Evolutionary conservation across 2,329 filamentous ascomycete genomes (phyloP).

Genomic region (Trichoderma harzianum): DNA sequence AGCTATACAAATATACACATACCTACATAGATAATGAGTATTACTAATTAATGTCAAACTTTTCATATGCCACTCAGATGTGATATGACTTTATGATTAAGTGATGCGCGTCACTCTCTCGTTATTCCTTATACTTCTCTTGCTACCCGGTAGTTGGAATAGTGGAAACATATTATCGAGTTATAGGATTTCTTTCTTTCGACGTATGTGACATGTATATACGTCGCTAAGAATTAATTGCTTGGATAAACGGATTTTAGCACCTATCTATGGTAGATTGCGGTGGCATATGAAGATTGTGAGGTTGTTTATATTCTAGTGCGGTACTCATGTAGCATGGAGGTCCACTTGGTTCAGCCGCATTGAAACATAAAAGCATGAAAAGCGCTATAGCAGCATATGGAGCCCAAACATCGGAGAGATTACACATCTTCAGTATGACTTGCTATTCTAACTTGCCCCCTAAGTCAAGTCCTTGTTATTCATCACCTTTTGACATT

Average conservation of each 20-base stretch:
- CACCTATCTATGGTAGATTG: not conserved
- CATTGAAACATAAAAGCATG: not conserved
- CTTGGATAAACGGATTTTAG: too few relatives aligned
- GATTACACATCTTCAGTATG: not conserved
- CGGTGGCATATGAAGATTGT: not conserved
- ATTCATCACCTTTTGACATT: not conserved
- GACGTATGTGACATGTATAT: not conserved
- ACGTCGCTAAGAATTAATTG: not conserved
- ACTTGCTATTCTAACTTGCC: not conserved
- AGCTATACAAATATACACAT: conserved; percentile 9
- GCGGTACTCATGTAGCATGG: too few relatives aligned
- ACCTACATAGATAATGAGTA: conserved; percentile 8
- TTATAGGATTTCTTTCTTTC: not conserved
- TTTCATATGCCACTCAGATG: too few relatives aligned
- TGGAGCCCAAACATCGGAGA: not conserved
- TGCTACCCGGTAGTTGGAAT: not conserved
- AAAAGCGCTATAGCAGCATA: not conserved
- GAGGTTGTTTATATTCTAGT: not conserved
- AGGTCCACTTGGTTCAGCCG: too few relatives aligned
- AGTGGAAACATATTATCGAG: not conserved
- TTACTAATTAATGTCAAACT: not conserved
- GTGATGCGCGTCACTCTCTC: not conserved
- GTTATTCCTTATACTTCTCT: too few relatives aligned
- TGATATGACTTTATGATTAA: too few relatives aligned
- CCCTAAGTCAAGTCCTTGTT: not conserved